A percentile compares a stretch with the other conserved stretches of the same genome.
Evolutionary conservation across 306 rosid species (phyloP).

Genomic region (Rubus parviflorus): DNA sequence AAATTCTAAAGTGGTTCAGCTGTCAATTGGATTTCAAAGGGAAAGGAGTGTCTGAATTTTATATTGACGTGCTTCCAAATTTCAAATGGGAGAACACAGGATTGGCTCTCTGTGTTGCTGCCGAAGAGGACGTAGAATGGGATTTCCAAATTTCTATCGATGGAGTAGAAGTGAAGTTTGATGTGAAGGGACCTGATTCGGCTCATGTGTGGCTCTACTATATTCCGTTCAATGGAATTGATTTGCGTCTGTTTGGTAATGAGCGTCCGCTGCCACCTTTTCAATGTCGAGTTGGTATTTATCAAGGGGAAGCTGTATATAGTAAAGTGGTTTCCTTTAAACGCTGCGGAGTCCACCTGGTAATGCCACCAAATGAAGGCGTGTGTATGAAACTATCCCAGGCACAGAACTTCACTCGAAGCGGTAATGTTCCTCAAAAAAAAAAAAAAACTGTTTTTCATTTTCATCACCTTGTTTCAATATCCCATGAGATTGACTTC

Average conservation of each 20-base stretch:
- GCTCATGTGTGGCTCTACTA: rapidly evolving
- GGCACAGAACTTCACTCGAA: not conserved
- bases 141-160: not conserved
- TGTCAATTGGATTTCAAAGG: not conserved
- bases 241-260: not conserved
- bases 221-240: not conserved
- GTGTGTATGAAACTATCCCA: not conserved
- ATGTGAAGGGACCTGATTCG: not conserved
- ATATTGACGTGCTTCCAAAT: not conserved
- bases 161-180: too few species aligned
- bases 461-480: too few species aligned
- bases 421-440: not conserved
- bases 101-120: not conserved
- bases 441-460: not conserved
- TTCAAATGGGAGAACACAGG: not conserved
- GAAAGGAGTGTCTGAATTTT: not conserved
- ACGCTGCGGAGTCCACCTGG: not conserved
- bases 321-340: rapidly evolving
- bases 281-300: not conserved
- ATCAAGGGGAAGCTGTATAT: too few species aligned
- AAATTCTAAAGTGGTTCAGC: not conserved
- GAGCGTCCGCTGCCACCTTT: not conserved
- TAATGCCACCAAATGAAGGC: not conserved
- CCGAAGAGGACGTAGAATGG: not conserved
- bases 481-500: not conserved